phyloP scores from a whole-genome alignment of 352 stramenopile genomes.

The Phytophthora quininea region DNA sequence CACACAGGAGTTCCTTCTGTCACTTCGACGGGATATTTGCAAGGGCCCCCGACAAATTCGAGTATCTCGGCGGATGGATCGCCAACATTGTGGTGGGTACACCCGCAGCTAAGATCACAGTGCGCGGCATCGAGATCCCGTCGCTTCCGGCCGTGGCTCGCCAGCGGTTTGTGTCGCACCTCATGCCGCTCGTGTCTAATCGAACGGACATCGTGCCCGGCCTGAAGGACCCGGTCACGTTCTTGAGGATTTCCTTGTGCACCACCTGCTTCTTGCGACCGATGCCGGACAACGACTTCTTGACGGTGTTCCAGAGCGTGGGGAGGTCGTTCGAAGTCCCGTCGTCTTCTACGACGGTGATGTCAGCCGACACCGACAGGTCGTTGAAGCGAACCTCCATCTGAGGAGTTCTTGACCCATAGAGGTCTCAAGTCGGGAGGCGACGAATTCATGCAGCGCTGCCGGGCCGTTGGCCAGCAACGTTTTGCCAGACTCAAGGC shows the following conservation, averaged over 20 bases:
- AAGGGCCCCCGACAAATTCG: constrained; percentile 84
- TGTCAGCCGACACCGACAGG: constrained; percentile 54
- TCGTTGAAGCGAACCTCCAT: constrained; percentile 67
- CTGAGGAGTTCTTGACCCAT: constrained; percentile 54
- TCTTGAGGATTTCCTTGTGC: constrained; percentile 37
- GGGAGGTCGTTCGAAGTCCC: constrained; percentile 33
- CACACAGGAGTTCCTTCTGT: constrained; percentile 74
- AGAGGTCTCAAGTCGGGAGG: constrained; percentile 40
- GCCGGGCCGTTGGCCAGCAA: constrained; percentile 46
- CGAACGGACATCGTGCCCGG: constrained; percentile 71
- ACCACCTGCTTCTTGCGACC: constrained; percentile 31
- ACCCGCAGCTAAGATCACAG: constrained; percentile 71
- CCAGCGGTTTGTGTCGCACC: constrained; percentile 74
- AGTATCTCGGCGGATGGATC: constrained; percentile 85
- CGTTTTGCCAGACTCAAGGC: constrained; percentile 22
- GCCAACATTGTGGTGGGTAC: constrained; percentile 77
- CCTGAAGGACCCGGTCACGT: constrained; percentile 36
- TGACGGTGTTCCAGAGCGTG: constrained; percentile 54
- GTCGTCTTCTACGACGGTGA: constrained; percentile 36
- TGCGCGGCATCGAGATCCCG: constrained; percentile 83
- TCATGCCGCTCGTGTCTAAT: constrained; percentile 85
- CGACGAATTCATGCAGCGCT: constrained; percentile 49
- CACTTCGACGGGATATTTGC: constrained; percentile 78
- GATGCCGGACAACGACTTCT: constrained; percentile 37
- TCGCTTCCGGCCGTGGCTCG: constrained; percentile 54